These are phyloP conservation scores for Ceratocystis huliohia DNA, from an alignment of 2,329 filamentous ascomycete genomes.

Conservation along the genomic window DNA sequence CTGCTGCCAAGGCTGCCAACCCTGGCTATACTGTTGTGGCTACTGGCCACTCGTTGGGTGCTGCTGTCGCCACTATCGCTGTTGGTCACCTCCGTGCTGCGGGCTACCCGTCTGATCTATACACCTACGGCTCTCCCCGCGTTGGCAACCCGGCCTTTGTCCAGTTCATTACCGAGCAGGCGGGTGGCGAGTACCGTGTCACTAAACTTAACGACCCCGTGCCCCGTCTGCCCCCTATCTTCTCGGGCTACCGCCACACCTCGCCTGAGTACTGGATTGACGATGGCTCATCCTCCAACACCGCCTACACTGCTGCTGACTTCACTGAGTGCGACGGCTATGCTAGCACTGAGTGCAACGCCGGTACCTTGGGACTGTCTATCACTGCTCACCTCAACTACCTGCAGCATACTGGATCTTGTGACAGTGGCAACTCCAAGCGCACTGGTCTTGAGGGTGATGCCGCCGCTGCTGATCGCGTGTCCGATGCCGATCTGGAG, in stretches of 20 bases:
- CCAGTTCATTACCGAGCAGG: constrained; percentile 40
- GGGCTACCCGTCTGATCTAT: constrained; percentile 37
- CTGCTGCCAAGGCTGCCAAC: constrained; percentile 33
- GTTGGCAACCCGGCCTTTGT: constrained; percentile 46
- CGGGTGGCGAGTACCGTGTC: constrained; percentile 46
- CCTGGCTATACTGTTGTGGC: constrained; percentile 42
- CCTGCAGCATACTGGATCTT: constrained; percentile 34
- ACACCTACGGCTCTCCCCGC: constrained; percentile 55
- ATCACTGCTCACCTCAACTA: constrained; percentile 38
- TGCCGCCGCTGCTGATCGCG: constrained; percentile 17
- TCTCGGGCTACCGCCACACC: constrained; percentile 52
- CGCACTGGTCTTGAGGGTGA: constrained; percentile 13
- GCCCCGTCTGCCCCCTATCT: constrained; percentile 50
- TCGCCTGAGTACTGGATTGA: constrained; percentile 56
- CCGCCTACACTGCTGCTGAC: constrained; percentile 30
- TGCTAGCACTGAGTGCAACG: constrained; percentile 39
- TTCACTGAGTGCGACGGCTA: constrained; percentile 39
- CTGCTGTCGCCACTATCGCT: constrained; percentile 48
- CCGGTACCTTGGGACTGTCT: constrained; percentile 35
- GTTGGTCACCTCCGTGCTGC: constrained; percentile 41
- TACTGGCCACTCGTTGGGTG: constrained; percentile 60
- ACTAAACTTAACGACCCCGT: constrained; percentile 57
- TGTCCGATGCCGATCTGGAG: constrained; percentile 31
- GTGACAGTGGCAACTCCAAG: constrained; percentile 23
- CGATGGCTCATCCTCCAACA: constrained; percentile 27